phyloP scores from a whole-genome alignment of 2,329 filamentous ascomycete genomes.

The Talaromyces sp. region DNA sequence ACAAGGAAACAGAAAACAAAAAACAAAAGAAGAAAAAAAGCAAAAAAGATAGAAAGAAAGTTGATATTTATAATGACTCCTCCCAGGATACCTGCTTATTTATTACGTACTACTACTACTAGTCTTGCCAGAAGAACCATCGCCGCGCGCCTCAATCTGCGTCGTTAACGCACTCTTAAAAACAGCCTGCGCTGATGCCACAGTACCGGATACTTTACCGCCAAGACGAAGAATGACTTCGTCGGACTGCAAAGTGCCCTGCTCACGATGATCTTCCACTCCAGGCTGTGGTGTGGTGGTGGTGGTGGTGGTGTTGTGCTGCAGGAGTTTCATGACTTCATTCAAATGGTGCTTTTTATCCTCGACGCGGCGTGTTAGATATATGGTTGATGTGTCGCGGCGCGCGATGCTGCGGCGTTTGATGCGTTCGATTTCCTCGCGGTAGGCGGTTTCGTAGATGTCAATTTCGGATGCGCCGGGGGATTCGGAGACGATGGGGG shows the following conservation, averaged over 20 bases:
- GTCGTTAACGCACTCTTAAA: constrained; percentile 3
- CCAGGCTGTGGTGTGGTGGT: not conserved
- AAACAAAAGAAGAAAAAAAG: not conserved
- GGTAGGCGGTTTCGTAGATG: constrained; percentile 84
- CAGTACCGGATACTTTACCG: not conserved
- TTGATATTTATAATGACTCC: not conserved
- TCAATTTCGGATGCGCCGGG: constrained; percentile 79
- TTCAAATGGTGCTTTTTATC: constrained; percentile 23
- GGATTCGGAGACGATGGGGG: constrained; percentile 67
- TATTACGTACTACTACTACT: not conserved
- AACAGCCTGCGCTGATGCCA: constrained; percentile 1
- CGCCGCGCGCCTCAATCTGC: not conserved
- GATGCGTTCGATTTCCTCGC: constrained; percentile 74
- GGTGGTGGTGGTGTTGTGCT: too few species aligned
- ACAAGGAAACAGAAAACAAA: not conserved
- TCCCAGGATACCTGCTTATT: too few species aligned
- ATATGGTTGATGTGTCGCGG: constrained; percentile 44
- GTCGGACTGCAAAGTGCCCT: not conserved
- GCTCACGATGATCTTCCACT: too few species aligned
- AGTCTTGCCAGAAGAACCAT: not conserved
- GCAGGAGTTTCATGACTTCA: constrained; percentile 27
- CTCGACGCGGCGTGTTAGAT: constrained; percentile 50
- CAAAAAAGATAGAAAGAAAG: not conserved
- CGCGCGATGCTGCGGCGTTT: constrained; percentile 35
- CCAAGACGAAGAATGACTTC: constrained; percentile 8